Base-by-base conservation (phyloP, 2,329 filamentous ascomycete species). In the Whalleya microplaca region DNA sequence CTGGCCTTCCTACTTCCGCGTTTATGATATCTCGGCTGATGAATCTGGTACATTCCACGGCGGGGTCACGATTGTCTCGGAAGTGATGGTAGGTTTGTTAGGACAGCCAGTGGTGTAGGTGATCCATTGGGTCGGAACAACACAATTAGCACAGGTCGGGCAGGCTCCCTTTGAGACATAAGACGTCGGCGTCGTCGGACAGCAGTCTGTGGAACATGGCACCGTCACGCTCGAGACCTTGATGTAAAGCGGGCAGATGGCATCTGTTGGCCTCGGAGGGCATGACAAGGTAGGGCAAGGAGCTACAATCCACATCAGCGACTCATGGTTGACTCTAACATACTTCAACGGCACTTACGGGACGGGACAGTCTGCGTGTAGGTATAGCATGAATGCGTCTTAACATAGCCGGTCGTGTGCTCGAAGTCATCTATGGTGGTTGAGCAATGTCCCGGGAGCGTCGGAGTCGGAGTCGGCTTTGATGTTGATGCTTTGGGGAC, bases 201-300 rank as follows among this genome's bases (percentile, higher is more conserved):
- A 78, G 65, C 72, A 75, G 51, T 71, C 62, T 19, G 72, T 73
- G 40, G 62, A 56, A 59, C 74, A 75, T 16, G 76, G 76, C 2
- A 76, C 69, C 20, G 65, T 61, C 3, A 68, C 58, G 44, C 69
- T 73, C n/a, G 68, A 70, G 16, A 72, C 59, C 58, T 57, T 64
- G 61, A 75, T 68, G 56, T 66, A 64, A 45, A 59, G 16, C 14
- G 72, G 71, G 61, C 73, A 75, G 19, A 67, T 44, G 19, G 55
- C 52, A 32, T 66, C 62, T 0, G 65, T 66, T 2, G 63, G 48
- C 7, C 20, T 46, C 8, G 62, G 37, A 2, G 62, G n/a, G 50
- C 67, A 67, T 7, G 63, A 58, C 21, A 62, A 54, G 2, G 63
- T 63, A 6, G 69, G 65, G 54, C 69, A 71, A 20, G 62, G 46